These are phyloP conservation scores for Mycocentrospora acerina DNA, from an alignment of 2,329 filamentous ascomycete species.

Conservation along the genomic window DNA sequence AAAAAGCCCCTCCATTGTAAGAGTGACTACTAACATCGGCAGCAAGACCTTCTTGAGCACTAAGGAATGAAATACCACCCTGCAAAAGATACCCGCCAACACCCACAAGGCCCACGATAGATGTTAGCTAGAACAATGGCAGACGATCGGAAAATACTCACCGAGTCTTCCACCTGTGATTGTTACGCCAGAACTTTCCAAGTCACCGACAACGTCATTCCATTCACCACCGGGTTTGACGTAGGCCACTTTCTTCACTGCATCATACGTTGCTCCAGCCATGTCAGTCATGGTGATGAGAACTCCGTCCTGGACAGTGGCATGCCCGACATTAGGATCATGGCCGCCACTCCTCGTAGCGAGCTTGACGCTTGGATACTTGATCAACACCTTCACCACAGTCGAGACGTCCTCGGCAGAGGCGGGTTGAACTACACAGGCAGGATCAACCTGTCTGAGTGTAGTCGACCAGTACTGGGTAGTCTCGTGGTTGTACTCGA, in stretches of 20 bases:
- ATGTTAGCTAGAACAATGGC: background rate
- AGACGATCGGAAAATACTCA: background rate
- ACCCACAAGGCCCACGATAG: slow-evolving; percentile 18
- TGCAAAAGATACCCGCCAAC: slow-evolving; percentile 21
- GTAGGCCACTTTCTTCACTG: slow-evolving; percentile 35
- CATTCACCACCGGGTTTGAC: slow-evolving; percentile 45
- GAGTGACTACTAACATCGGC: slow-evolving; percentile 21
- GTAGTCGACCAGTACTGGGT: slow-evolving; percentile 24
- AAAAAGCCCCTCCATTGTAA: too few species aligned
- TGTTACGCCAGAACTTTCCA: slow-evolving; percentile 39
- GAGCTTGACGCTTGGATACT: slow-evolving; percentile 23
- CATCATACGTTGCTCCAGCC: slow-evolving; percentile 39
- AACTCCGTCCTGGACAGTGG: slow-evolving; percentile 41
- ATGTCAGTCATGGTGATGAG: slow-evolving; percentile 41
- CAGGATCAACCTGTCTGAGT: slow-evolving; percentile 20
- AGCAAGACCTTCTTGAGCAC: slow-evolving; percentile 25
- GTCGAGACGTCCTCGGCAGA: slow-evolving; percentile 25
- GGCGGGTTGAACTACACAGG: slow-evolving; percentile 27
- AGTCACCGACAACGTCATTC: slow-evolving; percentile 41
- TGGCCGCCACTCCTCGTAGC: slow-evolving; percentile 39
- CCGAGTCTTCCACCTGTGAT: slow-evolving; percentile 32
- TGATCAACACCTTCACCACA: slow-evolving; percentile 25
- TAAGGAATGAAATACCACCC: slow-evolving; percentile 27
- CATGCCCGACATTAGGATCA: slow-evolving; percentile 39
- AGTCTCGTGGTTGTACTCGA: slow-evolving; percentile 20